Conservation (phyloP, 164 flowering plant species). For the Malania oleifera region DNA sequence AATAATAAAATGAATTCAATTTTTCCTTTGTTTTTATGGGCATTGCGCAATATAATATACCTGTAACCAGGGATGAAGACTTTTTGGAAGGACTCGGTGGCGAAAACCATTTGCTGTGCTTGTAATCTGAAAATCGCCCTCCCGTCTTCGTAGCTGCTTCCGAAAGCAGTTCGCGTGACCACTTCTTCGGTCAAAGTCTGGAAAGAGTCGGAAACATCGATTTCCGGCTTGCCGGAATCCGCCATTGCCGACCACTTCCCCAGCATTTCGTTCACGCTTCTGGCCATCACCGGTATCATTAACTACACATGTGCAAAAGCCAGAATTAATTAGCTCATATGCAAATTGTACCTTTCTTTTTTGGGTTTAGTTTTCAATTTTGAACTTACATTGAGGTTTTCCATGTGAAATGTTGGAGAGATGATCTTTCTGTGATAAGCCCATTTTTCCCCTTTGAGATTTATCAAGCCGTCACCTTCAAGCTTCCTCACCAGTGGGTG, state of each 20-base stretch:
- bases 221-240: conserved; percentile 8
- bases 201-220: conserved; percentile 16
- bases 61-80: conserved; percentile 24
- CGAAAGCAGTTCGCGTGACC: conserved; percentile 18
- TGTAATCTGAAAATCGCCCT: conserved; percentile 19
- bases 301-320: too few relatives aligned
- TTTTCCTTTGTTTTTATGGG: too few relatives aligned
- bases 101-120: conserved; percentile 16
- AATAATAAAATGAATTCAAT: too few relatives aligned
- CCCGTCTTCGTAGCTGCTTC: conserved; percentile 18
- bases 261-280: conserved; percentile 12
- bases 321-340: too few relatives aligned
- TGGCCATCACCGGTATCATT: conserved; percentile 18
- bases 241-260: conserved; percentile 15
- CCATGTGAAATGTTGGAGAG: conserved; percentile 13
- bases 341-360: too few relatives aligned
- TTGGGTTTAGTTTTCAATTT: too few relatives aligned
- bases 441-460: conserved; percentile 16
- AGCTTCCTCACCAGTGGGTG: conserved; percentile 13
- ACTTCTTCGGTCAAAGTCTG: conserved; percentile 17
- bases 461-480: conserved; percentile 14
- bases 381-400: conserved; percentile 18
- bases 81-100: conserved; percentile 18
- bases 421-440: conserved; percentile 18
- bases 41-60: too few relatives aligned